phyloP scores from a whole-genome alignment of 163 green algal genomes.

The Volvox carteri region DNA sequence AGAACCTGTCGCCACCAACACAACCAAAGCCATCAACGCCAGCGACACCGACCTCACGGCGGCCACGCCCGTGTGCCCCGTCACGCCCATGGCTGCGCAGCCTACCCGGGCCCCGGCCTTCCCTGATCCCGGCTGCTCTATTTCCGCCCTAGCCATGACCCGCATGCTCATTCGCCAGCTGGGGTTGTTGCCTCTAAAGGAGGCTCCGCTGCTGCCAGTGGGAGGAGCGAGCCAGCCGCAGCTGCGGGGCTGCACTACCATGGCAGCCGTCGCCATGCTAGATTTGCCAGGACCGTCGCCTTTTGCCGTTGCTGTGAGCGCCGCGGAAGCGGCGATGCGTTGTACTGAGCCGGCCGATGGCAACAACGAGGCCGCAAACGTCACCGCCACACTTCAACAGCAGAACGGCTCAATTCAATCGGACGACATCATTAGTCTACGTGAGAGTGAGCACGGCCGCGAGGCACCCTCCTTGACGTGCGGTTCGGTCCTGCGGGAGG shows the following conservation, averaged over 20 bases:
- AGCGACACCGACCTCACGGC: not conserved
- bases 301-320: not conserved
- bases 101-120: not conserved
- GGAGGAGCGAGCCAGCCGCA: not conserved
- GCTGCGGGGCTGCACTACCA: not conserved
- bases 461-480: not conserved
- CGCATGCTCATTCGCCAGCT: conserved; percentile 11
- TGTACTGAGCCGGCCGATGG: not conserved
- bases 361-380: not conserved
- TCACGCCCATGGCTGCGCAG: not conserved
- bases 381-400: not conserved
- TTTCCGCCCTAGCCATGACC: conserved; percentile 22
- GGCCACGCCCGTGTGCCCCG: not conserved
- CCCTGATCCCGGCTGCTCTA: not conserved
- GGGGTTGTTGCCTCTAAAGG: not conserved
- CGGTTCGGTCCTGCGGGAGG: not conserved
- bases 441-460: no score
- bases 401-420: not conserved
- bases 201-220: not conserved
- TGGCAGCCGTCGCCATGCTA: not conserved
- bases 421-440: no score
- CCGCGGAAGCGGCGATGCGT: not conserved
- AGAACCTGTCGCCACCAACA: no score
- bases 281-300: not conserved
- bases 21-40: not conserved